Evolutionary conservation across 441 rosid genomes (phyloP).

Genomic region (Populus trichocarpa): DNA sequence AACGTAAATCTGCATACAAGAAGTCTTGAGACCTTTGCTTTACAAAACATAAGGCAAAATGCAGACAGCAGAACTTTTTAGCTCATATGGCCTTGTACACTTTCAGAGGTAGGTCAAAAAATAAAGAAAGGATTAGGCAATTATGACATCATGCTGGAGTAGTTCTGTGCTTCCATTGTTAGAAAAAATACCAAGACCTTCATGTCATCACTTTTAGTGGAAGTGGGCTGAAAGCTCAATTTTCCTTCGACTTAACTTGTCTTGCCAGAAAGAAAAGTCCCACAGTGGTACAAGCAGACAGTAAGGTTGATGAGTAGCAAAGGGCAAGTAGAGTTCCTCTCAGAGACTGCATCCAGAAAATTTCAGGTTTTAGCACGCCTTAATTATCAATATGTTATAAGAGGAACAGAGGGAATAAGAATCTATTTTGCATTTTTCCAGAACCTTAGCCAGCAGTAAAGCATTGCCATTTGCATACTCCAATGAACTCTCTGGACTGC

Average conservation of each 20-base stretch:
- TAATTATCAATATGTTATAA: not conserved
- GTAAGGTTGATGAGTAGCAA: constrained; percentile 57
- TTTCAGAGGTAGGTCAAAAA: not conserved
- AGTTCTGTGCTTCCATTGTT: not conserved
- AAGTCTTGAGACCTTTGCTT: not conserved
- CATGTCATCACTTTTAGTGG: not conserved
- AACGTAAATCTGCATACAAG: not conserved
- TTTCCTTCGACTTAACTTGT: constrained; percentile 56
- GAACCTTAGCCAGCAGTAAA: constrained; percentile 68
- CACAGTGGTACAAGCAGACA: constrained; percentile 53
- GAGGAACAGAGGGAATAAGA: constrained; percentile 13
- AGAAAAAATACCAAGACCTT: not conserved
- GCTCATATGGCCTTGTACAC: not conserved
- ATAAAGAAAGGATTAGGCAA: not conserved
- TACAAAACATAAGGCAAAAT: not conserved
- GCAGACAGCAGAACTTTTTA: not conserved
- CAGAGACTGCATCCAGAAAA: constrained; percentile 56
- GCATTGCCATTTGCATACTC: constrained; percentile 93
- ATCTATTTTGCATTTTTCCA: constrained; percentile 8
- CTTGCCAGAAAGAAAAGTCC: constrained; percentile 70
- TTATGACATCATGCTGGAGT: not conserved
- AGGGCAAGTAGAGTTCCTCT: constrained; percentile 69
- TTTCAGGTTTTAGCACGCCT: constrained; percentile 10
- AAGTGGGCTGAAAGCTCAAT: constrained; percentile 26
- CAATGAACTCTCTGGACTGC: constrained; percentile 71